Conservation (phyloP, 257 asterid genomes). For the Solanum etuberosum region DNA sequence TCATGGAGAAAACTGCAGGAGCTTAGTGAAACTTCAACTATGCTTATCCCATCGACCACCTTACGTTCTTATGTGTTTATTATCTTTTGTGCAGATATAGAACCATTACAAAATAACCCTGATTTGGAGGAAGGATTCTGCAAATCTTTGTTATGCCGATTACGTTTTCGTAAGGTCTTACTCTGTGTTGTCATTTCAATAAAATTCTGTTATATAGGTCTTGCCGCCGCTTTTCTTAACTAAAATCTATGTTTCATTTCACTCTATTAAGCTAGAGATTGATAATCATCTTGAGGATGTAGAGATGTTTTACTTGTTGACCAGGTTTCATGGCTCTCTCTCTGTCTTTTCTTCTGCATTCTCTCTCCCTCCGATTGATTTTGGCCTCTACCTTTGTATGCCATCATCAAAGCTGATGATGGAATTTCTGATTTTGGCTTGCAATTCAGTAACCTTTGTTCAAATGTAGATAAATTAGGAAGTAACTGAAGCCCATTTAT, state of each 20-base stretch:
- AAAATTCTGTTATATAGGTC: neutral
- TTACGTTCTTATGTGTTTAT: neutral
- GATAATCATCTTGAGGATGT: neutral
- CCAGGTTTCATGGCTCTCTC: neutral
- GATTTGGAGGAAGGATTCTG: slow-evolving; percentile 96
- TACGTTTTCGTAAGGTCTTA: slow-evolving; percentile 99
- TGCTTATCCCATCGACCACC: neutral
- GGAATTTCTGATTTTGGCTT: neutral
- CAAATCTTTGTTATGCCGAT: slow-evolving; percentile 85
- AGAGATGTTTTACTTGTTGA: neutral
- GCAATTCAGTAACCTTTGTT: neutral
- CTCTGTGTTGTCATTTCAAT: slow-evolving; percentile 35
- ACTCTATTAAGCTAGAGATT: neutral
- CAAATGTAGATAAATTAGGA: neutral
- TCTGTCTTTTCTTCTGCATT: neutral
- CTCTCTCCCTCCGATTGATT: neutral
- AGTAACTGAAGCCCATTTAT: neutral
- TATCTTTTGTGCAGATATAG: slow-evolving; percentile 55
- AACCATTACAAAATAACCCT: slow-evolving; percentile 67
- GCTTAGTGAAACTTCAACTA: neutral
- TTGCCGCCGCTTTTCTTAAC: neutral
- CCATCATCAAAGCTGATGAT: neutral
- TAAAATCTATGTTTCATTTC: neutral
- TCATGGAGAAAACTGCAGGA: neutral
- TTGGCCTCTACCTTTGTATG: neutral